These are phyloP conservation scores for Blastocystis sp. DNA, from an alignment of 352 stramenopile species.

Conservation along the genomic window DNA sequence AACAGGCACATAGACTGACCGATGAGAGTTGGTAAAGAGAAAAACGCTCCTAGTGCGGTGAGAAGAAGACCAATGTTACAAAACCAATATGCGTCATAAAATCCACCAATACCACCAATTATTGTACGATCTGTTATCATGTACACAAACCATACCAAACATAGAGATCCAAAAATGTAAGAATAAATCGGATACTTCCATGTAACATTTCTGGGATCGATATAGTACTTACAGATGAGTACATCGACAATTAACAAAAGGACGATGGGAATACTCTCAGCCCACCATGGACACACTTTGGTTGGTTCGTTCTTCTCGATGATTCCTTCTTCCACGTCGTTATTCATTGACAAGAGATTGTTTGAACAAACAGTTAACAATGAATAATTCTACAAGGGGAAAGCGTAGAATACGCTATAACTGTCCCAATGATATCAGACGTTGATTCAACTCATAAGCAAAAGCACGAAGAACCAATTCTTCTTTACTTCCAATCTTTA, in stretches of 20 bases:
- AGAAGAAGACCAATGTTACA: slow-evolving; percentile 45
- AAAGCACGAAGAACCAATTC: slow-evolving; percentile 24
- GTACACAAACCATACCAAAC: slow-evolving; percentile 3
- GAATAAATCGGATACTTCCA: slow-evolving; percentile 31
- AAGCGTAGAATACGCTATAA: background rate
- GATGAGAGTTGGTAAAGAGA: slow-evolving; percentile 41
- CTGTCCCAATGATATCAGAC: background rate
- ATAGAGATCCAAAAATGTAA: background rate
- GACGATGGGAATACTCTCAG: background rate
- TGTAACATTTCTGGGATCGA: background rate
- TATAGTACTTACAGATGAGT: background rate
- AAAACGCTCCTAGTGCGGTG: background rate
- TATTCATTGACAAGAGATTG: background rate
- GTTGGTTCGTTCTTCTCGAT: background rate
- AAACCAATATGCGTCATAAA: slow-evolving; percentile 61
- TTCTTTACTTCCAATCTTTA: slow-evolving; percentile 53
- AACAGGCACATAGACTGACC: slow-evolving; percentile 22
- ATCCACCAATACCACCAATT: slow-evolving; percentile 12
- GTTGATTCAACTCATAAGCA: slow-evolving; percentile 52
- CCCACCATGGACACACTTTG: slow-evolving; percentile 31
- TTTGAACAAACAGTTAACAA: background rate
- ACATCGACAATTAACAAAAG: background rate
- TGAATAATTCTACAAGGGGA: background rate
- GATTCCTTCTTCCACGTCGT: background rate
- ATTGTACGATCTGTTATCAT: background rate